Percentiles rank a stretch among this genome's conserved stretches.
Conservation (phyloP, 2,329 filamentous ascomycete genomes). For the Pestalotiopsis sp. region DNA sequence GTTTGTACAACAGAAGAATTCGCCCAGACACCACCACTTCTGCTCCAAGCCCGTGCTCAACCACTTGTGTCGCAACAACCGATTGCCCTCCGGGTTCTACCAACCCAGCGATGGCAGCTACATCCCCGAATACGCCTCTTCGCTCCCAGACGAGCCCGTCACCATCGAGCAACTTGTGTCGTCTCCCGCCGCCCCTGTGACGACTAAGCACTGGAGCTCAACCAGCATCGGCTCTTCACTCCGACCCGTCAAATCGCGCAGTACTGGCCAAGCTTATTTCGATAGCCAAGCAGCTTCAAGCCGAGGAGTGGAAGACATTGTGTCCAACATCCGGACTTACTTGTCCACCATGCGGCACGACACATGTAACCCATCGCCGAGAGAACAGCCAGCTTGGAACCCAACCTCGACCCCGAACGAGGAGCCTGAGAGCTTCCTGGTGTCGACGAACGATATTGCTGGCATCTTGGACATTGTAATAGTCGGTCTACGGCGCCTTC, state of each 20-base stretch:
- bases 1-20: not conserved
- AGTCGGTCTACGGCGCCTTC: constrained; percentile 21
- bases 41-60: not conserved
- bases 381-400: not conserved
- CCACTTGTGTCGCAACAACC: not conserved
- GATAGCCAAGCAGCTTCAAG: not conserved
- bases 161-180: constrained; percentile 1
- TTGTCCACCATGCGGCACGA: constrained; percentile 23
- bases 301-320: constrained; percentile 22
- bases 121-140: not conserved
- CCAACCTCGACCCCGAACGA: no score
- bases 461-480: constrained; percentile 32
- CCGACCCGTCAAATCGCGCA: not conserved
- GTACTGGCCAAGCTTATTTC: not conserved
- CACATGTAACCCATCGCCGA: constrained; percentile 2
- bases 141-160: not conserved
- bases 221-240: not conserved
- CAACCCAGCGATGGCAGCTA: not conserved
- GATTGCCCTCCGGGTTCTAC: not conserved
- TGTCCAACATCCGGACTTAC: constrained; percentile 25
- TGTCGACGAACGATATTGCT: constrained; percentile 28
- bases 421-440: constrained; percentile 18
- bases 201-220: constrained; percentile 8
- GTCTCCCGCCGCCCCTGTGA: constrained; percentile 4
- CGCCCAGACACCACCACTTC: not conserved